These are phyloP conservation scores for Neofusicoccum laricinum DNA, from an alignment of 2,329 filamentous ascomycete genomes.

Conservation along the genomic window DNA sequence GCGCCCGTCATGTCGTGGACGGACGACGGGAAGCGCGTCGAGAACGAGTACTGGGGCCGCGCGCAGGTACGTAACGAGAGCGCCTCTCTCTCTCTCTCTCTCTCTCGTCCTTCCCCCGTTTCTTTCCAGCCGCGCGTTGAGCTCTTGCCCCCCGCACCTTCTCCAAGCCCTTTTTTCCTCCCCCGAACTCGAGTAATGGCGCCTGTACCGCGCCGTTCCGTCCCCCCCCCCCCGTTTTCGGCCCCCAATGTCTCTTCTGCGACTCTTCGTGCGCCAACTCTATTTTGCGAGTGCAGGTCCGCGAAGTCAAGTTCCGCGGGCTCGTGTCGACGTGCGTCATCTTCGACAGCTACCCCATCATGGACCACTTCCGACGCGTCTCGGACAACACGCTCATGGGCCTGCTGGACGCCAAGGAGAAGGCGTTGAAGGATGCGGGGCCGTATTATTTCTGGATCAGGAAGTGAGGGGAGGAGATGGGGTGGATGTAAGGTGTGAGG, in stretches of 20 bases:
- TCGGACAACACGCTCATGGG: slow-evolving; percentile 26
- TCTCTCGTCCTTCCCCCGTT: too few relatives aligned
- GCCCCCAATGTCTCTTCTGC: too few relatives aligned
- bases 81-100: not conserved
- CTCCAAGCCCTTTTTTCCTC: not conserved
- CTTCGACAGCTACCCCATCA: slow-evolving; percentile 30
- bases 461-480: not conserved
- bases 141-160: too few relatives aligned
- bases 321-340: slow-evolving; percentile 29
- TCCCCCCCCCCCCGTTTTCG: not conserved
- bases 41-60: not conserved
- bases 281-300: slow-evolving; percentile 18
- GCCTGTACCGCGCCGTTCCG: not conserved
- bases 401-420: slow-evolving; percentile 24
- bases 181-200: too few relatives aligned
- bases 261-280: too few relatives aligned
- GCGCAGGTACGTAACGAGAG: not conserved
- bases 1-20: not conserved
- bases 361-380: slow-evolving; percentile 31
- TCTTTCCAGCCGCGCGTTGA: too few relatives aligned
- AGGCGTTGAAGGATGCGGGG: not conserved
- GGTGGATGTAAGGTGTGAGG: too few relatives aligned
- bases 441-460: slow-evolving; percentile 1
- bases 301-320: slow-evolving; percentile 25
- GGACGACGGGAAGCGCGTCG: not conserved